Base-by-base conservation (phyloP, 495 filamentous ascomycete species). In the Podospora australis region DNA sequence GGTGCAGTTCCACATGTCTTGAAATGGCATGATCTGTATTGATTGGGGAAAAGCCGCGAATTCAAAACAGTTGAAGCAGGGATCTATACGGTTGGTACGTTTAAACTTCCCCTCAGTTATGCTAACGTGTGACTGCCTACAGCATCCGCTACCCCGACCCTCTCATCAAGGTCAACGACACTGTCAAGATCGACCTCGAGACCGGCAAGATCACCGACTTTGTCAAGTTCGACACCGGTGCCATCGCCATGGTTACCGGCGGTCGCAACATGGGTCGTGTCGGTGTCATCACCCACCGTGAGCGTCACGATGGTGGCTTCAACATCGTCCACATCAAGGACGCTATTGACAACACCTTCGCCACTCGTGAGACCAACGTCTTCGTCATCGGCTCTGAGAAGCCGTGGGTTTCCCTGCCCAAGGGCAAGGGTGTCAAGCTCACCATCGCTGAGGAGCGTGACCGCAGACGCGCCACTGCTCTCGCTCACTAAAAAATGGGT, bases 221-320 rank as follows among this genome's bases (percentile, higher is more conserved):
- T 77, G 89, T 96, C 81, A 81, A 78, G 71, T 98, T 98, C 77
- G 92, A 98, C 71, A 95, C 88, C 62, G 92, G 90, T 72, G 86
- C 88, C 65, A 90, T 97, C 67, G 87, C 84, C 71, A 98, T 98
- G 92, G 86, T 83, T 58, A 96, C 90, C 53, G 91, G 91, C 81
- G 91, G 91, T 82, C 91, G 91, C 70, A 96, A 96, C 82, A 96
- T 95, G 89, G 92, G 92, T 68, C 94, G 92, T 89, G 90, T 97
- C 65, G 92, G 94, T 84, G 92, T 97, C 68, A 90, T 98, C 78
- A 97, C 94, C 57, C 88, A 97, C 82, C 90, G 92, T 78, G 92
- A 98, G 81, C 88, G 91, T 58, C 92, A 97, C 81, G 92, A 98
- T 59, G 92, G 92, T 76, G 92, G 94, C 73, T 98, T 98, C 85